phyloP scores from a whole-genome alignment of 441 rosid genomes.

The Raphanus hybrid region DNA sequence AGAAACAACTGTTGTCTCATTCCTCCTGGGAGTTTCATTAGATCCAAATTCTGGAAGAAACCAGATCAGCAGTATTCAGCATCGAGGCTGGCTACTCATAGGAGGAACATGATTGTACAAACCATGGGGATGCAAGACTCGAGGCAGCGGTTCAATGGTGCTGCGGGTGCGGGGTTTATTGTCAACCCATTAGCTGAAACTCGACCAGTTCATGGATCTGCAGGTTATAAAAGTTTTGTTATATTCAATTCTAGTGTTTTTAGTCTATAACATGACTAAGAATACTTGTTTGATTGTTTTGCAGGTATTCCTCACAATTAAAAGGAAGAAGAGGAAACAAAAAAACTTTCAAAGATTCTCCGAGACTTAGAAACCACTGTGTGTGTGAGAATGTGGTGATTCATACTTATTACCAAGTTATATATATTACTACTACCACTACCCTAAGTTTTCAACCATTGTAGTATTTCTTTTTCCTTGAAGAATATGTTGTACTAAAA shows the following conservation, averaged over 20 bases:
- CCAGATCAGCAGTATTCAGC: slow-evolving; percentile 48
- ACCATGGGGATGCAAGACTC: slow-evolving; percentile 46
- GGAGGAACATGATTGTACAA: slow-evolving; percentile 48
- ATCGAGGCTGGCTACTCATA: slow-evolving; percentile 52
- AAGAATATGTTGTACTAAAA: slow-evolving; percentile 16
- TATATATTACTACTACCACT: slow-evolving; percentile 3
- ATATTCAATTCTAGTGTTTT: slow-evolving; percentile 4
- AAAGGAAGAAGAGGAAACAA: slow-evolving; percentile 25
- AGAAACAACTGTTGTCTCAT: slow-evolving; percentile 74
- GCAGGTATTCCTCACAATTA: slow-evolving; percentile 35
- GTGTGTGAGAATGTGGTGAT: slow-evolving; percentile 31
- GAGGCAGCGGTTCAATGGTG: slow-evolving; percentile 54
- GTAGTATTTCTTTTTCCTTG: slow-evolving; percentile 5
- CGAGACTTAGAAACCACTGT: slow-evolving; percentile 8
- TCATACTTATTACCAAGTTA: slow-evolving; percentile 30
- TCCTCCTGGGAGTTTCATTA: slow-evolving; percentile 71
- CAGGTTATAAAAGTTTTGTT: slow-evolving; percentile 35
- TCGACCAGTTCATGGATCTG: slow-evolving; percentile 42
- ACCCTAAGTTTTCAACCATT: background rate
- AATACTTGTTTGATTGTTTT: background rate
- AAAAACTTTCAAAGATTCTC: background rate
- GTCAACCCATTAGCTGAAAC: slow-evolving; percentile 93
- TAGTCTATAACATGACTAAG: background rate
- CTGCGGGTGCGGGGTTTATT: slow-evolving; percentile 67
- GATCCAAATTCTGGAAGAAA: slow-evolving; percentile 83